A percentile compares a stretch with the other conserved stretches of the same genome.
These are phyloP conservation scores for Lipomyces orientalis DNA, from an alignment of 805 yeast genomes.

Conservation along the genomic window DNA sequence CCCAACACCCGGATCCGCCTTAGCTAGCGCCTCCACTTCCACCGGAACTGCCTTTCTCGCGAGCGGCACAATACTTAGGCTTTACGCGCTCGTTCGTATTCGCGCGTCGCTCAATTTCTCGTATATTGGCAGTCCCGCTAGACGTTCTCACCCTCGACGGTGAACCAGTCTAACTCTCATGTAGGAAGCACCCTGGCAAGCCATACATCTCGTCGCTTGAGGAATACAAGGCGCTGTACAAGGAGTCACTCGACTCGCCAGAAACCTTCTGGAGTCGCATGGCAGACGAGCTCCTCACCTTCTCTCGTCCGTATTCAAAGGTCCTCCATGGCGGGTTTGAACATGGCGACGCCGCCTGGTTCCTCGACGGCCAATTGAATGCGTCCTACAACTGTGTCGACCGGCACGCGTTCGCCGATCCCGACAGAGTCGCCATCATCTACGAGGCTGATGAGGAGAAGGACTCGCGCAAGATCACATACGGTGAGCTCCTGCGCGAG, in stretches of 20 bases:
- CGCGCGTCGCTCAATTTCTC: not conserved
- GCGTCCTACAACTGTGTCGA: constrained; percentile 95
- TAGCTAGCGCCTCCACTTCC: constrained; percentile 1
- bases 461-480: constrained; percentile 76
- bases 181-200: constrained; percentile 53
- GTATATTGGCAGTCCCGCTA: not conserved
- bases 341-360: constrained; percentile 90
- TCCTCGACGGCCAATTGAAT: constrained; percentile 88
- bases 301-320: constrained; percentile 78
- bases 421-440: constrained; percentile 71
- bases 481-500: constrained; percentile 81
- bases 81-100: not conserved
- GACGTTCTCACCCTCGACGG: not conserved
- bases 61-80: not conserved
- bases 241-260: constrained; percentile 79
- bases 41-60: not conserved
- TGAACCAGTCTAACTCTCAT: not conserved
- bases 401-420: constrained; percentile 88
- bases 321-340: constrained; percentile 68
- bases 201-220: constrained; percentile 67
- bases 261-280: constrained; percentile 76
- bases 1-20: not conserved
- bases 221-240: constrained; percentile 71
- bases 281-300: constrained; percentile 73
- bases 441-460: constrained; percentile 93